Percentiles rank a stretch among this genome's conserved stretches.
phyloP scores from a whole-genome alignment of 257 asterid species.

The Gentiana dahurica region DNA sequence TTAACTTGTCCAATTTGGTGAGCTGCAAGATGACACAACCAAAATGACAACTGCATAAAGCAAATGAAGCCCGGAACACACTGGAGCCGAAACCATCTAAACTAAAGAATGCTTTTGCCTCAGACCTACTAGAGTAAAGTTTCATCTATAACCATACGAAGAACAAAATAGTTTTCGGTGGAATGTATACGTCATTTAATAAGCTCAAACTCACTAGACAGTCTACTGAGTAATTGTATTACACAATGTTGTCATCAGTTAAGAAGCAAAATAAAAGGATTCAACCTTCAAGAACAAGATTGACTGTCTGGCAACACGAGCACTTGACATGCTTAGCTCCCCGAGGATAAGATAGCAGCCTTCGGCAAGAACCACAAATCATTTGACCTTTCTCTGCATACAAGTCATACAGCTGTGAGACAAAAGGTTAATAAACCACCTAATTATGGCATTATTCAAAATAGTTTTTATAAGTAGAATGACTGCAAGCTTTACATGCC shows the following conservation, averaged over 20 bases:
- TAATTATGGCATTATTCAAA: too few species aligned
- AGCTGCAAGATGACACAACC: constrained; percentile 29
- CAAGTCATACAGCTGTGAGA: constrained; percentile 1
- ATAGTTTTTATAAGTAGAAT: too few species aligned
- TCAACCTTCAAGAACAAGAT: constrained; percentile 78
- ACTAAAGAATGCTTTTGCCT: too few species aligned
- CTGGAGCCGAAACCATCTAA: too few species aligned
- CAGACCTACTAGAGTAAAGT: too few species aligned
- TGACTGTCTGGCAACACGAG: constrained; percentile 70
- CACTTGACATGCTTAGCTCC: constrained; percentile 78
- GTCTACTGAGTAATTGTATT: background rate
- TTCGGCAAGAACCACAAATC: constrained; percentile 83
- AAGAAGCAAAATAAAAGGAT: constrained; percentile 1
- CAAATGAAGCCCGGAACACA: background rate
- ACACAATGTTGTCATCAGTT: background rate
- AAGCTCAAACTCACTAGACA: too few species aligned
- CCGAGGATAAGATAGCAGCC: constrained; percentile 61
- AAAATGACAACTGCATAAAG: background rate
- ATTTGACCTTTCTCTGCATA: constrained; percentile 71
- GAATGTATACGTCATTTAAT: too few species aligned
- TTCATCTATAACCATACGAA: too few species aligned
- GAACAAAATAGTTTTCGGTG: too few species aligned
- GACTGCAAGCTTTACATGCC: too few species aligned
- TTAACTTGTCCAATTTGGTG: constrained; percentile 82
- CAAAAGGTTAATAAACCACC: background rate